A percentile compares a stretch with the other conserved stretches of the same genome.
Conservation (phyloP, 805 yeast species). For the Candida namnaoensis region DNA sequence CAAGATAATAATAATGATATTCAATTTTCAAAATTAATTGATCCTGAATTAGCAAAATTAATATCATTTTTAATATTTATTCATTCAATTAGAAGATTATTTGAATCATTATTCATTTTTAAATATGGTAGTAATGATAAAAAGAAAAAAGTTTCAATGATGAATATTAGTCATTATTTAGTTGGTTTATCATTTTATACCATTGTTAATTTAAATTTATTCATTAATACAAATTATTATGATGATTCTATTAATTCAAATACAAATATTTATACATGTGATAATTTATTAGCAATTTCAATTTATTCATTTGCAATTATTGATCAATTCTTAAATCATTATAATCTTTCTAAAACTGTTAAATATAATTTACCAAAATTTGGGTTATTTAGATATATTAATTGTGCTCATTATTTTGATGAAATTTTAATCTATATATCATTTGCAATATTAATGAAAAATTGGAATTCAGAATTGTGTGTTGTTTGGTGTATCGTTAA, state of each 20-base stretch:
- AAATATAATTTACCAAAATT: constrained; percentile 40
- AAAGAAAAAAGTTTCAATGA: constrained; percentile 29
- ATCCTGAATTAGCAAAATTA: constrained; percentile 12
- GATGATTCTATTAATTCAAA: not conserved
- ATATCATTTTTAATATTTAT: constrained; percentile 20
- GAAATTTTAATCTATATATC: constrained; percentile 49
- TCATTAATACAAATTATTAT: constrained; percentile 14
- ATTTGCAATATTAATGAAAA: constrained; percentile 12
- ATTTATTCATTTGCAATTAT: constrained; percentile 24
- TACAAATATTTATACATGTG: not conserved
- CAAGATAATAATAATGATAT: not conserved
- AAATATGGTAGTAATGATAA: constrained; percentile 25
- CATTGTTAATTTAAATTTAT: constrained; percentile 31
- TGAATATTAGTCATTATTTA: constrained; percentile 58
- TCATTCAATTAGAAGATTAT: constrained; percentile 47
- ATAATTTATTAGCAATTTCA: constrained; percentile 2
- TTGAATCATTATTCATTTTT: constrained; percentile 44
- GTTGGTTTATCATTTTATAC: constrained; percentile 57
- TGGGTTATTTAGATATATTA: constrained; percentile 38
- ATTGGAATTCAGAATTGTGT: constrained; percentile 9
- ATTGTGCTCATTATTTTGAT: constrained; percentile 65
- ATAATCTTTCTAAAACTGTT: constrained; percentile 15
- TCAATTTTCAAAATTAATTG: constrained; percentile 1
- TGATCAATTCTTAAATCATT: constrained; percentile 31
- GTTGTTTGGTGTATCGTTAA: constrained; percentile 30